These are phyloP conservation scores for Euphorbia lathyris DNA, from an alignment of 345 rosid species.

Conservation along the genomic window DNA sequence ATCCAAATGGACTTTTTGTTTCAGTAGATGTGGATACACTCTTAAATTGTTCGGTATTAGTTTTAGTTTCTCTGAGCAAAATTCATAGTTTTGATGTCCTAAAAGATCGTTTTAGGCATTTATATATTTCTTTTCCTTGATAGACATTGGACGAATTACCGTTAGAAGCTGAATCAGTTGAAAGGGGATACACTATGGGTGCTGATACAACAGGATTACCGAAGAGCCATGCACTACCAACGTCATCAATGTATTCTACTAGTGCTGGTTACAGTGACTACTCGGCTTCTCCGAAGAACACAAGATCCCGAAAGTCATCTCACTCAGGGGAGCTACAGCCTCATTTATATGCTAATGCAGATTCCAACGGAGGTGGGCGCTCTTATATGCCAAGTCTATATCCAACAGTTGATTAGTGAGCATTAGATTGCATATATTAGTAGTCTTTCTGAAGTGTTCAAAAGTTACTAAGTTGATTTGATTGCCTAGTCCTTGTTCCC, in stretches of 20 bases:
- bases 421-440: constrained; percentile 5
- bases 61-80: neutral
- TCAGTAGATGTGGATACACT: neutral
- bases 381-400: constrained; percentile 44
- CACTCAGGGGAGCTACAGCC: constrained; percentile 70
- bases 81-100: neutral
- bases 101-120: neutral
- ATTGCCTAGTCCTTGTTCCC: constrained; percentile 8
- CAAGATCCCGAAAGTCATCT: constrained; percentile 58
- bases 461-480: constrained; percentile 14
- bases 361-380: constrained; percentile 59
- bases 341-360: constrained; percentile 49
- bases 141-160: constrained; percentile 97
- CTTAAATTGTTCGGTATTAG: neutral
- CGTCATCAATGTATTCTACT: constrained; percentile 52
- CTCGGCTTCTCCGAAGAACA: constrained; percentile 51
- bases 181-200: constrained; percentile 69
- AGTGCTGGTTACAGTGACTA: constrained; percentile 49
- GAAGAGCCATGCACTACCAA: constrained; percentile 71
- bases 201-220: constrained; percentile 71
- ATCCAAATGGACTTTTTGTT: no score
- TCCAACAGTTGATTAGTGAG: constrained; percentile 40
- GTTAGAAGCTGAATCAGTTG: constrained; percentile 79
- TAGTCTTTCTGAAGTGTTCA: constrained; percentile 6
- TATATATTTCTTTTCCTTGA: neutral